phyloP scores from a whole-genome alignment of 805 yeast genomes.

The Sugiyamaella valdiviana region DNA sequence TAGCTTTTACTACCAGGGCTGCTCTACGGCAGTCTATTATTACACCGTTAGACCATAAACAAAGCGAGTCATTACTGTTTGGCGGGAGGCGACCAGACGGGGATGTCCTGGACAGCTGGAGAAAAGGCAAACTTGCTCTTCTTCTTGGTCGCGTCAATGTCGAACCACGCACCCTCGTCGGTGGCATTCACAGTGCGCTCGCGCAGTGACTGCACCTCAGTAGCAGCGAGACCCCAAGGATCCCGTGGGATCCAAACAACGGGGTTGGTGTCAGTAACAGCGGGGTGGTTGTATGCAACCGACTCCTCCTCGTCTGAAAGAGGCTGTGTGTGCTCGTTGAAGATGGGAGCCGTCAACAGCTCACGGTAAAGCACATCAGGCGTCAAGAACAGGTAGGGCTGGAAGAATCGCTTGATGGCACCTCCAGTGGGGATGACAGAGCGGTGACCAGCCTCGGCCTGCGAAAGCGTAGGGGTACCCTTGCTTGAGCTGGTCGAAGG shows the following conservation, averaged over 20 bases:
- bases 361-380: constrained; percentile 25
- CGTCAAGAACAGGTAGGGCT: constrained; percentile 50
- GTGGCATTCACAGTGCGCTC: constrained; percentile 51
- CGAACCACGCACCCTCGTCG: constrained; percentile 62
- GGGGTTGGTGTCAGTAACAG: constrained; percentile 61
- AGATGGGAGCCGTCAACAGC: constrained; percentile 25
- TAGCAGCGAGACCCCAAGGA: constrained; percentile 70
- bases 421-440: constrained; percentile 10
- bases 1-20: background rate
- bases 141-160: constrained; percentile 32
- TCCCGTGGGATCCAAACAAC: constrained; percentile 91
- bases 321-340: constrained; percentile 26
- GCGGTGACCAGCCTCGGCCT: constrained; percentile 4
- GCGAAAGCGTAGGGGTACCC: constrained; percentile 1
- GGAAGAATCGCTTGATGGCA: constrained; percentile 43
- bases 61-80: constrained; percentile 8
- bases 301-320: constrained; percentile 39
- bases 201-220: constrained; percentile 49
- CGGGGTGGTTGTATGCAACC: constrained; percentile 74
- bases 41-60: background rate
- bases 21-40: background rate
- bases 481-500: constrained; percentile 2
- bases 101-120: constrained; percentile 15
- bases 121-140: constrained; percentile 43
- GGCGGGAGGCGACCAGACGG: constrained; percentile 19